Percentiles rank a stretch among this genome's conserved stretches.
Conservation (phyloP, 805 yeast genomes). For the Lipomyces orientalis region DNA sequence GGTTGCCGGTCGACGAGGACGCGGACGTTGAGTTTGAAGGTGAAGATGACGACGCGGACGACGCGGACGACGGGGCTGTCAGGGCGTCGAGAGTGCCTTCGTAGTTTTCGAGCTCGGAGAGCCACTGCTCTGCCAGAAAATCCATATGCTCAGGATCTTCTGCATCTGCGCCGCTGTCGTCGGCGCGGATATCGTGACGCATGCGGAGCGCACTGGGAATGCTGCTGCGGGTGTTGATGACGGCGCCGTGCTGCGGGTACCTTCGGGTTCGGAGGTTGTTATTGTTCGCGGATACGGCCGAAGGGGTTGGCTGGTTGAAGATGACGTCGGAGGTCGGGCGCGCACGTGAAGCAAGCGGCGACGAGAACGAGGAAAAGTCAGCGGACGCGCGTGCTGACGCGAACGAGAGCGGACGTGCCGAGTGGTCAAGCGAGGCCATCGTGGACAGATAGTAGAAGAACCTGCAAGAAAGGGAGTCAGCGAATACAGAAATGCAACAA, state of each 20-base stretch:
- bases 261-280: background rate
- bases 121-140: conserved; percentile 43
- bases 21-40: conserved; percentile 22
- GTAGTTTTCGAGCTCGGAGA: conserved; percentile 45
- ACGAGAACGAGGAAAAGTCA: conserved; percentile 22
- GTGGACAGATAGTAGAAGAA: conserved; percentile 19
- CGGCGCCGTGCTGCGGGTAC: conserved; percentile 14
- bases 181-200: conserved; percentile 1
- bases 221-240: conserved; percentile 4
- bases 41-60: conserved; percentile 25
- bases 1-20: conserved; percentile 41
- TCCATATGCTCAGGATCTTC: conserved; percentile 15
- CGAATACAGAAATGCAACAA: conserved; percentile 18
- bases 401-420: conserved; percentile 17
- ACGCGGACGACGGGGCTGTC: conserved; percentile 40
- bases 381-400: conserved; percentile 8
- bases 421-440: conserved; percentile 20
- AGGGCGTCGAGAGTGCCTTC: conserved; percentile 44
- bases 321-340: conserved; percentile 23
- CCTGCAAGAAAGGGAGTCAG: conserved; percentile 37
- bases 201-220: background rate
- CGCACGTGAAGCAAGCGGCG: conserved; percentile 12
- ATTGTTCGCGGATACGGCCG: conserved; percentile 7
- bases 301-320: conserved; percentile 1
- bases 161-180: conserved; percentile 1